A percentile compares a stretch with the other conserved stretches of the same genome.
Evolutionary conservation across 257 asterid genomes (phyloP).

Genomic region (Parsonsia alboflavescens): DNA sequence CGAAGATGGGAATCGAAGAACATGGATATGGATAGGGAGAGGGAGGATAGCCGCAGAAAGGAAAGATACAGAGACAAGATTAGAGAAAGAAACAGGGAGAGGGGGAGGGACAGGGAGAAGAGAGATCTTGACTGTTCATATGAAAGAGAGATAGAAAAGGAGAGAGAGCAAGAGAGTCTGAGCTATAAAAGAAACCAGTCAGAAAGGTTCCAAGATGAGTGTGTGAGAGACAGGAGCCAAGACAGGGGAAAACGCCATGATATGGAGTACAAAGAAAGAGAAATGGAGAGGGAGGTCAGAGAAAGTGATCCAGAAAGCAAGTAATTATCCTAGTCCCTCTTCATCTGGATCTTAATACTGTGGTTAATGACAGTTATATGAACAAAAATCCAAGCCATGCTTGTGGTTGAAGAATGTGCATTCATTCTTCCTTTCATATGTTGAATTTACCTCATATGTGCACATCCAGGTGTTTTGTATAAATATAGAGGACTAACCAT

Average conservation of each 20-base stretch:
- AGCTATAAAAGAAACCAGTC: constrained; percentile 35
- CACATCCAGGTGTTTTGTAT: neutral
- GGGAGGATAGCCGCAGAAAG: constrained; percentile 27
- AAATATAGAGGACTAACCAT: neutral
- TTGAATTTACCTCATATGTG: neutral
- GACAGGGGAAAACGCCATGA: constrained; percentile 27
- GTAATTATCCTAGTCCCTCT: constrained; percentile 25
- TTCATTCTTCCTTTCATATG: neutral
- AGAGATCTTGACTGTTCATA: constrained; percentile 29
- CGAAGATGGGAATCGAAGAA: constrained; percentile 5
- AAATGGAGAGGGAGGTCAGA: constrained; percentile 31
- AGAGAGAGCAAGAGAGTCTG: constrained; percentile 37
- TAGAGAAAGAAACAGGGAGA: constrained; percentile 33
- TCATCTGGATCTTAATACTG: neutral
- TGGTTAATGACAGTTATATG: neutral
- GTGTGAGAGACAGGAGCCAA: constrained; percentile 35
- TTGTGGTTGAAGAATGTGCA: neutral
- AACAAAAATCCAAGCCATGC: neutral
- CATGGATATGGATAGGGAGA: constrained; percentile 32
- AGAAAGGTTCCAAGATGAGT: constrained; percentile 34
- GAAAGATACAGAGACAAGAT: constrained; percentile 27
- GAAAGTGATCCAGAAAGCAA: constrained; percentile 43
- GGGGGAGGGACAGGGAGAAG: constrained; percentile 23
- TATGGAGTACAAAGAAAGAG: constrained; percentile 35
- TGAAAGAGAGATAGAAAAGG: constrained; percentile 40